Evolutionary conservation across 441 rosid species (phyloP).

Genomic region (Gossypium lobatum): DNA sequence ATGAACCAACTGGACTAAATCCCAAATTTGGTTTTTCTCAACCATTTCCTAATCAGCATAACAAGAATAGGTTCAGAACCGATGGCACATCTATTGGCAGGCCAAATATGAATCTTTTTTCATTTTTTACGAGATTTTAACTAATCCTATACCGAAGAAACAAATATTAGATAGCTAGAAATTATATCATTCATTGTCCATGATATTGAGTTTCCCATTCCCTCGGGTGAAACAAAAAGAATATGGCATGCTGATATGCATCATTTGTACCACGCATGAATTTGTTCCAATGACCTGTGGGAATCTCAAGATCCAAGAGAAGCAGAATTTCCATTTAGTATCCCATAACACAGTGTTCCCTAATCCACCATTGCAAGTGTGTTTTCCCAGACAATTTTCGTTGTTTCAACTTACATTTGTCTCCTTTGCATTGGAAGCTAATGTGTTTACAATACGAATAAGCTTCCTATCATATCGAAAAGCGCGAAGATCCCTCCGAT

Average conservation of each 20-base stretch:
- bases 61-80: no score
- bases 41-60: no score
- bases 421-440: background rate
- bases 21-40: no score
- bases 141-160: no score
- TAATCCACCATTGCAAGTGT: background rate
- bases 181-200: background rate
- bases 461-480: background rate
- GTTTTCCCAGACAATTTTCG: background rate
- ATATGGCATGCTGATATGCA: background rate
- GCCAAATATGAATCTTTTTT: no score
- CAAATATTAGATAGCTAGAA: no score
- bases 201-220: background rate
- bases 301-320: background rate
- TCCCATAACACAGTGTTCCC: conserved; percentile 7
- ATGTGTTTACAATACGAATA: background rate
- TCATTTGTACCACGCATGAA: background rate
- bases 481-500: background rate
- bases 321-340: background rate
- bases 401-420: background rate
- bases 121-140: no score
- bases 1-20: no score
- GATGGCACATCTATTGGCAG: no score
- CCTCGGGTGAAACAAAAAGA: background rate
- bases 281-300: background rate